A percentile compares a stretch with the other conserved stretches of the same genome.
phyloP scores from a whole-genome alignment of 805 yeast species.

The Jamesozyma spencerorum region DNA sequence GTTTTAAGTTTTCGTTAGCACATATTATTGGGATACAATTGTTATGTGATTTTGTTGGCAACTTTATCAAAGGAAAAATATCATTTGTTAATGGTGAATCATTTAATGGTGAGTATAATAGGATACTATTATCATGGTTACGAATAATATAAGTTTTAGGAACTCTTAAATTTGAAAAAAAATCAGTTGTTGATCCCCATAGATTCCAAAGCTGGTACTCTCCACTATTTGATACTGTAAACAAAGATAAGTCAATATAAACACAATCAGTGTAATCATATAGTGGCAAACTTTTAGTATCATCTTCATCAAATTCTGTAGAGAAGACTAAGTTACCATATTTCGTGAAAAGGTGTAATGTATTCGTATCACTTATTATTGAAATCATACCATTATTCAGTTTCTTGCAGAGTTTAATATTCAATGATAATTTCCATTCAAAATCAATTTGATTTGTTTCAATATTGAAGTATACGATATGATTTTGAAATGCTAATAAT shows the following conservation, averaged over 20 bases:
- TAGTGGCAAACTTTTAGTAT: conserved; percentile 4
- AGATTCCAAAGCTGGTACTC: conserved; percentile 20
- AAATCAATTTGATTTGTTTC: conserved; percentile 8
- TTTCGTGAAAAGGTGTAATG: conserved; percentile 17
- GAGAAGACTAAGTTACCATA: conserved; percentile 25
- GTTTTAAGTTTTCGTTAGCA: conserved; percentile 18
- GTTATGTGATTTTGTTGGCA: conserved; percentile 28
- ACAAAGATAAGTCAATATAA: conserved; percentile 11
- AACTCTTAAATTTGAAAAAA: conserved; percentile 17
- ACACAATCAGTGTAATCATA: conserved; percentile 15
- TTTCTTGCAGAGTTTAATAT: conserved; percentile 15
- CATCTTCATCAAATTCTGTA: conserved; percentile 15
- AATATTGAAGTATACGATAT: conserved; percentile 15
- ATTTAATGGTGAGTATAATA: conserved; percentile 21
- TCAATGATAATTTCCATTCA: conserved; percentile 8
- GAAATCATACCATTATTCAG: conserved; percentile 15
- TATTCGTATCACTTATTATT: conserved; percentile 18
- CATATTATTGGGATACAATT: conserved; percentile 20
- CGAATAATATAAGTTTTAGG: conserved; percentile 16
- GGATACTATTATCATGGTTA: conserved; percentile 19
- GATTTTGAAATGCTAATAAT: conserved; percentile 12
- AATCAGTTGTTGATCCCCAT: conserved; percentile 20
- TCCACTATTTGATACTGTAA: conserved; percentile 17
- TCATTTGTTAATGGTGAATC: conserved; percentile 17
- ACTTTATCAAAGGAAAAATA: conserved; percentile 16